These are phyloP conservation scores for Heteromeles arbutifolia DNA, from an alignment of 306 rosid genomes.

Conservation along the genomic window DNA sequence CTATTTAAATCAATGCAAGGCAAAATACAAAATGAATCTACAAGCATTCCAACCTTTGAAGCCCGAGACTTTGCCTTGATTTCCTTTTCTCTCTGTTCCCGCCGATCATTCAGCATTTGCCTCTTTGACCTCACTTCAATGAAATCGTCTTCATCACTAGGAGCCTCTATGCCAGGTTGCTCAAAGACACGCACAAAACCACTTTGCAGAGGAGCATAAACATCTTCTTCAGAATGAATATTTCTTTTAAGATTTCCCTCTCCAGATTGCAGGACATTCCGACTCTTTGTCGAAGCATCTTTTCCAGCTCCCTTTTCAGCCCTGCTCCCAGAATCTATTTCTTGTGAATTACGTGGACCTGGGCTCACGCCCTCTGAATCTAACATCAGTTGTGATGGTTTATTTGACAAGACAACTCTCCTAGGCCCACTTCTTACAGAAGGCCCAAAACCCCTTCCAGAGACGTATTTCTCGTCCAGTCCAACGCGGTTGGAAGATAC, in stretches of 20 bases:
- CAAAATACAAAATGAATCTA: slow-evolving; percentile 10
- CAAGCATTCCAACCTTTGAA: slow-evolving; percentile 46
- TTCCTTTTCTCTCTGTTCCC: slow-evolving; percentile 89
- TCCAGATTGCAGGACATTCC: slow-evolving; percentile 41
- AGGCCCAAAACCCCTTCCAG: slow-evolving; percentile 36
- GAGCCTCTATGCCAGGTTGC: slow-evolving; percentile 98
- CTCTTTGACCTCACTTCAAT: slow-evolving; percentile 96
- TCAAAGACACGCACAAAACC: slow-evolving; percentile 84
- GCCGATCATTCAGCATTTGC: slow-evolving; percentile 92
- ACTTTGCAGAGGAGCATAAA: slow-evolving; percentile 80
- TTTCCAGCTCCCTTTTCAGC: slow-evolving; percentile 50
- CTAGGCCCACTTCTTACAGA: slow-evolving; percentile 52
- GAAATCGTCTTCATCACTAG: slow-evolving; percentile 95
- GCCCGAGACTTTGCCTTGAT: slow-evolving; percentile 74
- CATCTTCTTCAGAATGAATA: slow-evolving; percentile 69
- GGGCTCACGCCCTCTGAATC: slow-evolving; percentile 30
- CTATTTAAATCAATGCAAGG: slow-evolving; percentile 12
- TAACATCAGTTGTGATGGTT: slow-evolving; percentile 37
- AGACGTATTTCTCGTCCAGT: slow-evolving; percentile 37
- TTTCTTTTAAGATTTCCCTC: slow-evolving; percentile 70
- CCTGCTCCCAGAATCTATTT: slow-evolving; percentile 43
- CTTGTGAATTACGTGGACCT: slow-evolving; percentile 30
- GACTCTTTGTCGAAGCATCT: slow-evolving; percentile 39
- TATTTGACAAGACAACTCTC: slow-evolving; percentile 35
- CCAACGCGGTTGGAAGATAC: slow-evolving; percentile 38